Base-by-base conservation (phyloP, 805 yeast species). In the Peterozyma xylosa region DNA sequence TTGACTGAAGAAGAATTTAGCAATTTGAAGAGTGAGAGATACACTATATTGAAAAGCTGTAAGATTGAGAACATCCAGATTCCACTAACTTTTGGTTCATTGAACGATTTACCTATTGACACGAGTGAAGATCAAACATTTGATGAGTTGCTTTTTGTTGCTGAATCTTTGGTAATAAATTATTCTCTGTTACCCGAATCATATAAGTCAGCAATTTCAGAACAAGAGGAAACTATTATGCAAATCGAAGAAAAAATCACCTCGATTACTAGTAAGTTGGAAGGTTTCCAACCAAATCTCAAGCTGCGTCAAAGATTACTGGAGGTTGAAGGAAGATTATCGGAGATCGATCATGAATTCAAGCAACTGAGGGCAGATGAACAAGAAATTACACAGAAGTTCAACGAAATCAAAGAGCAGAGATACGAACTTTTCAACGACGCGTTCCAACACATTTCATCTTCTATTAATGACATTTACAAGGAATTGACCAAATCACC, bases 401-500 rank as follows among this genome's bases (percentile, higher is more conserved):
- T 86, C 59, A 73, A 78, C 35, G 73, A 66, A 4, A 68, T 89
- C 15, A 82, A 78, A 52, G 64, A 65, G 5, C 64, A 70, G 45
- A 76, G 99, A 50, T 74, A 72, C 45, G 74, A 74, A 6, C 53
- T 63, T 30, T 93, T 91, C 60, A 80, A 76, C 62, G 68, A 70
- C 35, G 91, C 96, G 0, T 89, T 83, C 54, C 72, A 76, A n/a
- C 88, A 84, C 54, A 82, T 91, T 30, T 76, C 91, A 3, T 70
- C 68, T 2, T 72, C 75, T 45, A 83, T 93, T 50, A 95, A 86
- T 57, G 63, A 67, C 0, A 80, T 88, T 9, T 93, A 91, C 62
- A 83, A 89, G 56, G 97, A 90, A 54, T 69, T 93, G 41, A 93
- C 97, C 0, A 81, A 76, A 50, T 75, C 85, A 0, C 63, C 72